Base-by-base conservation (phyloP, 352 stramenopile species). In the Plasmopara halstedii region DNA sequence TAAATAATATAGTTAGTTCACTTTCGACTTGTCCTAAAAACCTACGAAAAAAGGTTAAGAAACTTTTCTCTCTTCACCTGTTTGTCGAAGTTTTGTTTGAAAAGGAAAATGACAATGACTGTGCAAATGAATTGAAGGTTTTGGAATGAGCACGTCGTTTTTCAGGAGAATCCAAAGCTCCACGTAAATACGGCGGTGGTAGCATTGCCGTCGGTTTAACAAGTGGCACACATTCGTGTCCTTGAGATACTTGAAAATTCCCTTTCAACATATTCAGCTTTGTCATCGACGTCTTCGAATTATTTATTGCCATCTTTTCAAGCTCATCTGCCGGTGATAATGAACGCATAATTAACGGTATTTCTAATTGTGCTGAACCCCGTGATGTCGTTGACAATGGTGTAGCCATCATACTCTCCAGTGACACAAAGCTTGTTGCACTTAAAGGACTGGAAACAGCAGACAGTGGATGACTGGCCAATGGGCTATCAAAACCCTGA, bases 81-180 rank as follows among this genome's bases (percentile, higher is more conserved):
- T 58, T 31, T 2, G 55, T 46, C 5, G 44, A 59, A 15, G 48
- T 45, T 13, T 59, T 44, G 25, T 59, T 58, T 29, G 56, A 47
- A 50, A 62, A 67, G 15, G 63, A 67, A 64, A 91, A 91, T 25
- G 79, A 88, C 39, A 91, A 73, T 4, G 79, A 86, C 47, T 80
- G 67, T 42, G 74, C 68, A 40, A 88, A 85, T 34, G 74, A 66
- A 39, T 78, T 68, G 49, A 93, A 88, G 2, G 78, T 93, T 15
- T 73, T 84, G 37, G 78, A 87, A 57, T 90, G 76, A 38, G 80
- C 75, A 32, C 78, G 74, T 18, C 78, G 75, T 52, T 90, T 92
- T 46, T 83, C 54, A 11, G 73, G 73, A 0, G 73, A 77, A 32
- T 64, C 64, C 3, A 68, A 42, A 13, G 64, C 59, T 15, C 59